Conservation (phyloP, 2,329 filamentous ascomycete species). For the Pestalotiopsis sp. region DNA sequence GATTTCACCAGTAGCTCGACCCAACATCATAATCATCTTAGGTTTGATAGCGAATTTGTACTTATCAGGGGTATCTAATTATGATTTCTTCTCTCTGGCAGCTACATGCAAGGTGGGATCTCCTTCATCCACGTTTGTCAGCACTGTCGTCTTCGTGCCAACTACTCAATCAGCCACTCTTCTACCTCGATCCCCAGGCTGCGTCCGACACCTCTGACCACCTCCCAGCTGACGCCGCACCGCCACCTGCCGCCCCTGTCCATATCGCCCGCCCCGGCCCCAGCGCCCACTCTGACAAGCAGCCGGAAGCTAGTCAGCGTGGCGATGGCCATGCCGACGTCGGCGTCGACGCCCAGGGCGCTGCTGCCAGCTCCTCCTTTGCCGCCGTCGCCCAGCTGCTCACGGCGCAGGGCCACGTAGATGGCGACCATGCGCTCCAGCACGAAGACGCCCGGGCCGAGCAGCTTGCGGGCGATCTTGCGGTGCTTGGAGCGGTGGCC, state of each 20-base stretch:
- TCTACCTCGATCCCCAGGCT: conserved; percentile 78
- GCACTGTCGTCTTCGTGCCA: background rate
- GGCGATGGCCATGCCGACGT: conserved; percentile 67
- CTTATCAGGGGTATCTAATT: background rate
- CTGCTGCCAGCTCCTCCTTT: conserved; percentile 36
- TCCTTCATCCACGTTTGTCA: background rate
- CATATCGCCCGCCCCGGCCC: conserved; percentile 65
- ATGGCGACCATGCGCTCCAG: conserved; percentile 80
- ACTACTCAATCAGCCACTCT: conserved; percentile 72
- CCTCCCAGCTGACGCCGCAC: conserved; percentile 79
- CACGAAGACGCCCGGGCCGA: conserved; percentile 77
- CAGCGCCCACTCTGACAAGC: conserved; percentile 65
- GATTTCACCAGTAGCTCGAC: too few species aligned
- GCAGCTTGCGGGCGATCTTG: conserved; percentile 75
- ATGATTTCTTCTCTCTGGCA: background rate
- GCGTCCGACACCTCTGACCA: conserved; percentile 69
- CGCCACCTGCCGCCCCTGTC: conserved; percentile 76
- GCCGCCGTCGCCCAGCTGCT: conserved; percentile 47
- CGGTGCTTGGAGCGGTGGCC: conserved; percentile 55
- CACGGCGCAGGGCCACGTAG: conserved; percentile 65
- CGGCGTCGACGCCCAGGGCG: conserved; percentile 47
- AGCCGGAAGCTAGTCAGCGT: conserved; percentile 73
- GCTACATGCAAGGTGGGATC: background rate
- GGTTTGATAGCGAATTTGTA: background rate
- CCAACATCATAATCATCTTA: background rate